phyloP scores from a whole-genome alignment of 306 rosid genomes.

The Malus orientalis region DNA sequence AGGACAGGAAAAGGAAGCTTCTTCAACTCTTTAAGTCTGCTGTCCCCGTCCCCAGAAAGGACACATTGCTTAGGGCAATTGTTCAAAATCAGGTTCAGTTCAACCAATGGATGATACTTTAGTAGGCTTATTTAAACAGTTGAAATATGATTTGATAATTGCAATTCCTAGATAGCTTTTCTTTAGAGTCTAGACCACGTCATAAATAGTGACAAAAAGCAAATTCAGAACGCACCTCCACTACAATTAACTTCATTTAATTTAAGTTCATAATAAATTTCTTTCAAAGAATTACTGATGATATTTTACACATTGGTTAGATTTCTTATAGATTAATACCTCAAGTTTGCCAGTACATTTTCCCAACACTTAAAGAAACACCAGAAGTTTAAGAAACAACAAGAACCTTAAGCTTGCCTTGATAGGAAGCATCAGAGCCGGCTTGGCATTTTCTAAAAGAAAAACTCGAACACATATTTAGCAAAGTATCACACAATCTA shows the following conservation, averaged over 20 bases:
- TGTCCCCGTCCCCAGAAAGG: neutral
- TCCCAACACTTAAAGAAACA: neutral
- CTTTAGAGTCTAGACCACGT: neutral
- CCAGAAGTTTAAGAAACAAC: neutral
- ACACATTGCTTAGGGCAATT: neutral
- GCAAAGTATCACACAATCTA: neutral
- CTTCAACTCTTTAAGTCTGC: neutral
- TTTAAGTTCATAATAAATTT: neutral
- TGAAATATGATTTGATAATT: neutral
- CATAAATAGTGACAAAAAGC: neutral
- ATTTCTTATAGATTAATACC: neutral
- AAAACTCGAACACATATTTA: neutral
- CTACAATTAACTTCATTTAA: neutral
- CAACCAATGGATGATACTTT: neutral
- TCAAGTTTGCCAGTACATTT: neutral
- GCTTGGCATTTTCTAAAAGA: neutral
- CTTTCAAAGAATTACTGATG: neutral
- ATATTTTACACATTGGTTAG: neutral
- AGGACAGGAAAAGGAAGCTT: conserved; percentile 6
- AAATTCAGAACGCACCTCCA: neutral
- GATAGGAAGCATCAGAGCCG: neutral
- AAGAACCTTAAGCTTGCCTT: neutral
- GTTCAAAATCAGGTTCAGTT: neutral
- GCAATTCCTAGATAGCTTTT: neutral
- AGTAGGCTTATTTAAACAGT: neutral